These are phyloP conservation scores for Breynia disticha DNA, from an alignment of 441 rosid genomes.

Conservation along the genomic window DNA sequence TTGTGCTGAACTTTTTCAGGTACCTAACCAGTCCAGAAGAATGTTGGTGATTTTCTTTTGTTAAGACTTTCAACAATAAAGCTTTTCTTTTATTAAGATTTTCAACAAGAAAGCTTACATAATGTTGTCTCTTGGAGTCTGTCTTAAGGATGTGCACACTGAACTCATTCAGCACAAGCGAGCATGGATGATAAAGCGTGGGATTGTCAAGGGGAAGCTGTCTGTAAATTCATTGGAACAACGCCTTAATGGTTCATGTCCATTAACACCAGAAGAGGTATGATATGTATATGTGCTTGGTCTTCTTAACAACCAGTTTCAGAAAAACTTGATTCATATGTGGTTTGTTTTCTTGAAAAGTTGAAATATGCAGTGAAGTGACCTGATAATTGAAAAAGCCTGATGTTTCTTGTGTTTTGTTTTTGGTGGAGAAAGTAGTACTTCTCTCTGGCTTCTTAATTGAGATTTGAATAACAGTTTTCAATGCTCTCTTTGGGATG, in stretches of 20 bases:
- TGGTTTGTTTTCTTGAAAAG: background rate
- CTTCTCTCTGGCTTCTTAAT: too few species aligned
- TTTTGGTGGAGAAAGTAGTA: background rate
- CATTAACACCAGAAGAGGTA: conserved; percentile 94
- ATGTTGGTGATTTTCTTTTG: conserved; percentile 17
- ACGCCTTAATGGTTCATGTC: conserved; percentile 74
- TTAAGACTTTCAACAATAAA: conserved; percentile 10
- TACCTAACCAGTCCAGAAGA: conserved; percentile 30
- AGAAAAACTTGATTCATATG: background rate
- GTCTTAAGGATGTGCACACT: conserved; percentile 82
- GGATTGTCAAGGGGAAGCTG: conserved; percentile 71
- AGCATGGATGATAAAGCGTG: conserved; percentile 84
- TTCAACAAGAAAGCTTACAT: conserved; percentile 15
- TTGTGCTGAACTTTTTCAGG: conserved; percentile 99
- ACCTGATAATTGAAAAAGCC: background rate
- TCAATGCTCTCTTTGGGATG: too few species aligned
- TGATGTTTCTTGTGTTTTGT: background rate
- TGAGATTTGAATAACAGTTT: background rate
- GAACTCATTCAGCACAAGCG: conserved; percentile 96
- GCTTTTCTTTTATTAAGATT: conserved; percentile 14
- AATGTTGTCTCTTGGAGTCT: conserved; percentile 41
- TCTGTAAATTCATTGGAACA: conserved; percentile 49
- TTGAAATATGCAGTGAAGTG: background rate
- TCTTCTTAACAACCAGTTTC: background rate
- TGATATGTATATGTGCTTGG: conserved; percentile 2